Conservation (phyloP, 2,329 filamentous ascomycete genomes). For the Setomelanomma holmii region DNA sequence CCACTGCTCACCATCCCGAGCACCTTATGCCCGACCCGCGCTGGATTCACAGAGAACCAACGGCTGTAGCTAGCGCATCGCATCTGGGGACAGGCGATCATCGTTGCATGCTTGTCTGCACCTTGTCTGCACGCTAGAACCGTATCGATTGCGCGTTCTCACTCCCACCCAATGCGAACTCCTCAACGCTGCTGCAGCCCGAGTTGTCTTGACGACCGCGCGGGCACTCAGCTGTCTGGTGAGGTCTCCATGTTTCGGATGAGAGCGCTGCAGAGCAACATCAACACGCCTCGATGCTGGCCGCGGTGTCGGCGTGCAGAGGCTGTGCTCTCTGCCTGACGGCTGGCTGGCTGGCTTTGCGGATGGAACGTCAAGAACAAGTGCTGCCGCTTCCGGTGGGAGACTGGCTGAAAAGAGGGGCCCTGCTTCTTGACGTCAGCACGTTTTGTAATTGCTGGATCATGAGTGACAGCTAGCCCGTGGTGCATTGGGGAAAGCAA, state of each 20-base stretch:
- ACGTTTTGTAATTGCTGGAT: neutral
- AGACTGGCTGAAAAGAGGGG: slow-evolving; percentile 9
- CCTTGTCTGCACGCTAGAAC: slow-evolving; percentile 18
- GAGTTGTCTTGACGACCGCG: neutral
- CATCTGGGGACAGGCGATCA: slow-evolving; percentile 14
- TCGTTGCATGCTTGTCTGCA: slow-evolving; percentile 23
- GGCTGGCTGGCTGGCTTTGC: neutral
- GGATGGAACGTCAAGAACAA: slow-evolving; percentile 6
- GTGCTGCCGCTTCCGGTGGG: slow-evolving; percentile 2
- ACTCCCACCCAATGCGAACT: neutral
- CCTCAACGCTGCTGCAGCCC: neutral
- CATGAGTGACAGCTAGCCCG: slow-evolving; percentile 1
- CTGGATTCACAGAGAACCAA: slow-evolving; percentile 12
- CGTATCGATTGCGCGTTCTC: slow-evolving; percentile 33
- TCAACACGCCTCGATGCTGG: neutral
- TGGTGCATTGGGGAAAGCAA: slow-evolving; percentile 7
- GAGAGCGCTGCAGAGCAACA: neutral
- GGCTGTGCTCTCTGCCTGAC: slow-evolving; percentile 3
- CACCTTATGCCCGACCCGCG: slow-evolving; percentile 3
- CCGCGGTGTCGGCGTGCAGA: neutral
- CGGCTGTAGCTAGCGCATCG: slow-evolving; percentile 7
- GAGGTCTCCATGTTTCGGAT: neutral
- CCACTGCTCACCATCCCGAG: neutral
- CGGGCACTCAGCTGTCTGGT: neutral
- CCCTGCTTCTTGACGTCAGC: slow-evolving; percentile 23